Percentiles rank a stretch among this genome's conserved stretches.
Evolutionary conservation across 140 eudicot genomes (phyloP).

Genomic region (Senecio squalidus): DNA sequence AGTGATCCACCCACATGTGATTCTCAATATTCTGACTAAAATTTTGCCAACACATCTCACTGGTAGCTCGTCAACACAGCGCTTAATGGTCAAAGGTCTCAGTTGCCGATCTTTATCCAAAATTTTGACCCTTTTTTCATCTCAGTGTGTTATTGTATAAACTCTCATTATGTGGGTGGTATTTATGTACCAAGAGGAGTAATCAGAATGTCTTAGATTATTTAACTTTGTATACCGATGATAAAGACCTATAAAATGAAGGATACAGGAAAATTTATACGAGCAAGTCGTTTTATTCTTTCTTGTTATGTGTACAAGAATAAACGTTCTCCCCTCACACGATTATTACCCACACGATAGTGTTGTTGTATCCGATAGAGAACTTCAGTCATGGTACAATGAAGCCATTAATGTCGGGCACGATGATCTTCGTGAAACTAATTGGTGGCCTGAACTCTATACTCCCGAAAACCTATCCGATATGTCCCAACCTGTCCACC

Average conservation of each 20-base stretch:
- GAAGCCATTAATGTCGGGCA: constrained; percentile 87
- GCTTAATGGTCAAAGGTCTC: neutral
- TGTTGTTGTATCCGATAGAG: constrained; percentile 43
- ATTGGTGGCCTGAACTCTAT: constrained; percentile 77
- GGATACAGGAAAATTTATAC: neutral
- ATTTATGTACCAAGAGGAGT: neutral
- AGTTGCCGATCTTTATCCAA: neutral
- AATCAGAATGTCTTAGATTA: neutral
- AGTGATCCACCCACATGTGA: neutral
- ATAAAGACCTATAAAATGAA: neutral
- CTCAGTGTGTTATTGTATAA: neutral
- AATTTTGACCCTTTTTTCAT: neutral
- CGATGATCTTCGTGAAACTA: constrained; percentile 50
- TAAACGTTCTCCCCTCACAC: too few relatives aligned
- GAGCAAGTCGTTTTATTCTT: neutral
- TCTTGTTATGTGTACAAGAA: neutral
- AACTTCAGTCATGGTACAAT: constrained; percentile 84
- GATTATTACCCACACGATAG: constrained; percentile 56
- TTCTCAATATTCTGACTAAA: too few relatives aligned
- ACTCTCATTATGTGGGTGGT: neutral
- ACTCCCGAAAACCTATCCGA: constrained; percentile 42
- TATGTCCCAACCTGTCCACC: constrained; percentile 89
- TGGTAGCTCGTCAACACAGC: neutral
- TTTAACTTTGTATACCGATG: neutral
- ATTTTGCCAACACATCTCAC: too few relatives aligned